These are phyloP conservation scores for Aspergillus fructus DNA, from an alignment of 2,329 filamentous ascomycete genomes.

Conservation along the genomic window DNA sequence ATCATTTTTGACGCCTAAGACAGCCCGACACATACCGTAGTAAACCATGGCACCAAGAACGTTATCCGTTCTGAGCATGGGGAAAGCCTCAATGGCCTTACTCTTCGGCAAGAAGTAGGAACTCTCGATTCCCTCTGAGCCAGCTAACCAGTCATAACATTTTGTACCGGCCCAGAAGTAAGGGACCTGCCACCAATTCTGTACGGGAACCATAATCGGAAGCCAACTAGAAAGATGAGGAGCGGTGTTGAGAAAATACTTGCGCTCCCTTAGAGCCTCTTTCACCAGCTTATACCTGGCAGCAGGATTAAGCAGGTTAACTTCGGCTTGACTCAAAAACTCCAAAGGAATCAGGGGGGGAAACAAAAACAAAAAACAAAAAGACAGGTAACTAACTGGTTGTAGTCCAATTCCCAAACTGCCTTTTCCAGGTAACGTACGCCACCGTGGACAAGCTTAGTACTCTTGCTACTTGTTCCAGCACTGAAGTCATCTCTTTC, in stretches of 20 bases:
- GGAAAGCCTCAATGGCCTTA: conserved; percentile 82
- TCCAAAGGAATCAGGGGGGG: no score
- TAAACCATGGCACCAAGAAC: conserved; percentile 82
- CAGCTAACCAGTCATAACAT: conserved; percentile 80
- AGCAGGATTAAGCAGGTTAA: conserved; percentile 7
- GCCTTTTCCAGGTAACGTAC: conserved; percentile 85
- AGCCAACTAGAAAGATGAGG: conserved; percentile 79
- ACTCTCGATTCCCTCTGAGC: conserved; percentile 82
- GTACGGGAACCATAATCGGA: conserved; percentile 78
- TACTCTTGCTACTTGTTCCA: conserved; percentile 83
- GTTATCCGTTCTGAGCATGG: conserved; percentile 79
- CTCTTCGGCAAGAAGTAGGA: conserved; percentile 86
- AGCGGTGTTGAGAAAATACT: conserved; percentile 79
- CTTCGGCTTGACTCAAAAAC: neutral
- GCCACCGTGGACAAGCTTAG: conserved; percentile 81
- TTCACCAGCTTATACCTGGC: conserved; percentile 66
- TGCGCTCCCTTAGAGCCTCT: conserved; percentile 77
- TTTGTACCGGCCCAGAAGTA: conserved; percentile 73
- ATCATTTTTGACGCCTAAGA: neutral
- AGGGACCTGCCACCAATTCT: conserved; percentile 81
- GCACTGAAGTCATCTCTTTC: conserved; percentile 81
- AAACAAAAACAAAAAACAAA: neutral
- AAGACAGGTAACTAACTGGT: conserved; percentile 56
- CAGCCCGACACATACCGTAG: conserved; percentile 56
- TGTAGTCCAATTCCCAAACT: conserved; percentile 80